Conservation (phyloP, 1,284 basidiomycete genomes). For the Pyrrhoderma lamaoense region DNA sequence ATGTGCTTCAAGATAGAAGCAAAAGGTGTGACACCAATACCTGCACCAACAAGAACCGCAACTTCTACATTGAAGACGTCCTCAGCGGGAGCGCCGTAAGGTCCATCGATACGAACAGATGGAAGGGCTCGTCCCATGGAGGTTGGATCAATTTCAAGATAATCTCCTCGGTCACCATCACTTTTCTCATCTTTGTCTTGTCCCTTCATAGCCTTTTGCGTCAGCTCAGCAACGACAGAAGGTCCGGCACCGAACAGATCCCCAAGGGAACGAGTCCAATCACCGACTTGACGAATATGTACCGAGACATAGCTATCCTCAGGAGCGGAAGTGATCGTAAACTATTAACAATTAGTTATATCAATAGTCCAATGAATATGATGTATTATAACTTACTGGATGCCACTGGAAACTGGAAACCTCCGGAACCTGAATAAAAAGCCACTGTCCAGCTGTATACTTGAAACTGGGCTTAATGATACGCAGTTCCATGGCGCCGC, state of each 20-base stretch:
- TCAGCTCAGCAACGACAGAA: constrained; percentile 65
- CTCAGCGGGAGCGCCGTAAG: constrained; percentile 83
- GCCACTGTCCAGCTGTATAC: constrained; percentile 86
- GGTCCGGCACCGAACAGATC: constrained; percentile 77
- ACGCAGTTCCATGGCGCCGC: constrained; percentile 85
- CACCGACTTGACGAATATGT: constrained; percentile 87
- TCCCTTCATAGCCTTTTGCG: constrained; percentile 66
- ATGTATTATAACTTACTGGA: constrained; percentile 51
- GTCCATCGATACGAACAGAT: constrained; percentile 75
- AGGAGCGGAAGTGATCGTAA: constrained; percentile 89
- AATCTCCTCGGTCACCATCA: constrained; percentile 56
- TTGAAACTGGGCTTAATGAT: constrained; percentile 85
- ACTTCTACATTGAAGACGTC: constrained; percentile 84
- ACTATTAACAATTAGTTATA: constrained; percentile 36
- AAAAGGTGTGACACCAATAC: constrained; percentile 88
- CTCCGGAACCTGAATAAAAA: constrained; percentile 83
- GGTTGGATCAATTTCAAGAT: constrained; percentile 63
- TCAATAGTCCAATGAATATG: constrained; percentile 8
- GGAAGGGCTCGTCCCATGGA: constrained; percentile 50
- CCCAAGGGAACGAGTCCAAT: constrained; percentile 77
- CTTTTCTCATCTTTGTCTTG: constrained; percentile 52
- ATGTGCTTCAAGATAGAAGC: constrained; percentile 89
- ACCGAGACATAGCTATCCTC: constrained; percentile 86
- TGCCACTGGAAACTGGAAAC: constrained; percentile 84
- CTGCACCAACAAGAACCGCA: constrained; percentile 80